phyloP scores from a whole-genome alignment of 768 basidiomycete genomes.

The Tulasnella sp. region DNA sequence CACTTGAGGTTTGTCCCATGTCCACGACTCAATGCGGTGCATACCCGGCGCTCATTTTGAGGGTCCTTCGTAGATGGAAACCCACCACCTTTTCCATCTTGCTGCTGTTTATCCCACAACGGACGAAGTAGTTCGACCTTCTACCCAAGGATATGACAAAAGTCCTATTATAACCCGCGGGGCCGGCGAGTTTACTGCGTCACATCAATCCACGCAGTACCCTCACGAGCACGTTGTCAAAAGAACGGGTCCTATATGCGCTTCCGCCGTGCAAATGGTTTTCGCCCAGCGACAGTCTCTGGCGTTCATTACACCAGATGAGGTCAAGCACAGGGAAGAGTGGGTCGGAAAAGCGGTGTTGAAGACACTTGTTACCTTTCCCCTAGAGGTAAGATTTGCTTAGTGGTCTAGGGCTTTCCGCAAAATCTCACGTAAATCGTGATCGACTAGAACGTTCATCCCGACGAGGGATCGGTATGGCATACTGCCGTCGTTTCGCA shows the following conservation, averaged over 20 bases:
- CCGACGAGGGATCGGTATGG: constrained; percentile 5
- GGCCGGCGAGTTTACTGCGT: constrained; percentile 18
- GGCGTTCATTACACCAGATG: constrained; percentile 61
- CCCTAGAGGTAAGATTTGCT: constrained; percentile 13
- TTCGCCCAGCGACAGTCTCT: constrained; percentile 62
- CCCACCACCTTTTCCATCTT: constrained; percentile 68
- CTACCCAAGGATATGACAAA: constrained; percentile 20
- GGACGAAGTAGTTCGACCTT: constrained; percentile 31
- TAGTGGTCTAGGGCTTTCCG: no score
- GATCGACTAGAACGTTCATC: not conserved
- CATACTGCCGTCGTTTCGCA: no score
- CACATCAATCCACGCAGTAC: not conserved
- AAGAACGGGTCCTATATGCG: constrained; percentile 35
- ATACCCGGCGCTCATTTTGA: not conserved
- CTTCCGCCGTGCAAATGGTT: constrained; percentile 70
- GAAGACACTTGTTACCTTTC: constrained; percentile 38
- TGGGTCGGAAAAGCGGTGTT: constrained; percentile 36
- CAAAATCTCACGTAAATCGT: no score
- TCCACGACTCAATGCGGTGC: not conserved
- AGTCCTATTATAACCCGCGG: constrained; percentile 15
- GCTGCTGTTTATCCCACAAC: constrained; percentile 48
- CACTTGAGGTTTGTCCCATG: constrained; percentile 51
- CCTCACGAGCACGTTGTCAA: constrained; percentile 11
- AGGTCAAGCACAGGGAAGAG: constrained; percentile 44
- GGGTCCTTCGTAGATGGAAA: constrained; percentile 54